phyloP scores from a whole-genome alignment of 352 stramenopile species.

The Saprolegnia parasitica region DNA sequence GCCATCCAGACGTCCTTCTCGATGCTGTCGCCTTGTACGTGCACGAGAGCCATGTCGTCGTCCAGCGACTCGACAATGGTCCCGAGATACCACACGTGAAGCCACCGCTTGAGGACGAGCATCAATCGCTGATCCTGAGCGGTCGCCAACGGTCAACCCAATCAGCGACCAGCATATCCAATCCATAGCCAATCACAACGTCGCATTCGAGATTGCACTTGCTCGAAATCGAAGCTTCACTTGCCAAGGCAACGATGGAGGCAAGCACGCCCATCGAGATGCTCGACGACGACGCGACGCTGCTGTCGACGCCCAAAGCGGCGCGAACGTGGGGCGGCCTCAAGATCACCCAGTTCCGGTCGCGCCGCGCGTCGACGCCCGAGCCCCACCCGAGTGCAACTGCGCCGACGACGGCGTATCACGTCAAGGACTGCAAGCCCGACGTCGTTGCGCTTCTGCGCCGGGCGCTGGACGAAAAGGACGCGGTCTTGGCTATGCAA shows the following conservation, averaged over 20 bases:
- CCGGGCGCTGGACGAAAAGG: slow-evolving; percentile 9
- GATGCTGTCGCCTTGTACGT: slow-evolving; percentile 18
- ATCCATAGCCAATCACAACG: not conserved
- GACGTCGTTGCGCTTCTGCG: not conserved
- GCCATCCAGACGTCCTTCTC: slow-evolving; percentile 3
- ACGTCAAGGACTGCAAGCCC: slow-evolving; percentile 20
- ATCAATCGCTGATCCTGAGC: not conserved
- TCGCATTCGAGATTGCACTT: not conserved
- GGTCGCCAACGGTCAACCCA: not conserved
- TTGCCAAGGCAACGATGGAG: slow-evolving; percentile 8
- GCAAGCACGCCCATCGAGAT: not conserved
- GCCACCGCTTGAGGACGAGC: slow-evolving; percentile 27
- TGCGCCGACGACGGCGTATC: no score
- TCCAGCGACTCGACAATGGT: not conserved
- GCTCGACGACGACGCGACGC: not conserved
- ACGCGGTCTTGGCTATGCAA: not conserved
- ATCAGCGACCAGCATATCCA: not conserved
- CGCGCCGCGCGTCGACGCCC: not conserved
- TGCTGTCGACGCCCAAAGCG: not conserved
- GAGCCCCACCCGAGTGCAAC: not conserved
- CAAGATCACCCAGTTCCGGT: slow-evolving; percentile 11
- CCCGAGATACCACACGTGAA: slow-evolving; percentile 22
- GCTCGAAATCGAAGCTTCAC: slow-evolving; percentile 24
- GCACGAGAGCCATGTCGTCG: not conserved
- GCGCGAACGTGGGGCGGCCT: not conserved